Evolutionary conservation across 176 grass and related monocot species (phyloP).

Genomic region (Carex scoparia): DNA sequence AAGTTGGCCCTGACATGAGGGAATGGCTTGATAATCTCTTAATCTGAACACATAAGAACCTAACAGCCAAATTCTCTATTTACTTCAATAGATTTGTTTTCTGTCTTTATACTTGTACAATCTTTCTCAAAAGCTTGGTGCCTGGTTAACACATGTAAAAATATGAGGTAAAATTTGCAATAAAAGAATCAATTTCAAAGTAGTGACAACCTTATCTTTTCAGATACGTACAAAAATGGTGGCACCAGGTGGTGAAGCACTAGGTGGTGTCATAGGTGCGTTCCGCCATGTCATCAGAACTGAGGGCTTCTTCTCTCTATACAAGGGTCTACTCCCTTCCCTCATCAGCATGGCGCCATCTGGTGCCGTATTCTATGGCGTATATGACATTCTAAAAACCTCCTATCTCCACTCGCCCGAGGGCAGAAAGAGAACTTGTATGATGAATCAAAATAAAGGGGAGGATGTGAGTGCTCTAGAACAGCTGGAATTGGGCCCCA

Average conservation of each 20-base stretch:
- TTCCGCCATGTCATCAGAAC: conserved; percentile 79
- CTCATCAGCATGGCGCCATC: conserved; percentile 99
- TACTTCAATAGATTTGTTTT: not conserved
- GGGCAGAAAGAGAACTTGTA: conserved; percentile 49
- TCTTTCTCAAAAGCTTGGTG: not conserved
- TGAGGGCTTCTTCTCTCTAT: conserved; percentile 92
- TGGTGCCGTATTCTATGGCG: conserved; percentile 94
- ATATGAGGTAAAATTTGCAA: not conserved
- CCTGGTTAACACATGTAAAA: not conserved
- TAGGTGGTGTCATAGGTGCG: conserved; percentile 87
- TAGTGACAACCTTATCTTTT: not conserved
- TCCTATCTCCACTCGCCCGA: conserved; percentile 71
- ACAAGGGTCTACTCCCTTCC: conserved; percentile 89
- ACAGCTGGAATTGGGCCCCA: conserved; percentile 74
- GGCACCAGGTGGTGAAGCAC: conserved; percentile 85
- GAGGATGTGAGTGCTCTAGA: conserved; percentile 75
- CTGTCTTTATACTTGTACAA: not conserved
- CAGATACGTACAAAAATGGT: conserved; percentile 98
- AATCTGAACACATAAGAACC: not conserved
- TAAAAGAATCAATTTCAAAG: conserved; percentile 15
- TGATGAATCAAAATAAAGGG: conserved; percentile 57
- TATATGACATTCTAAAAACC: conserved; percentile 93
- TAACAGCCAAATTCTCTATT: not conserved
- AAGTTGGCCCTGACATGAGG: not conserved
- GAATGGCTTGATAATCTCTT: not conserved